Evolutionary conservation across 768 basidiomycete species (phyloP).

Genomic region (Steccherinum ochraceum): DNA sequence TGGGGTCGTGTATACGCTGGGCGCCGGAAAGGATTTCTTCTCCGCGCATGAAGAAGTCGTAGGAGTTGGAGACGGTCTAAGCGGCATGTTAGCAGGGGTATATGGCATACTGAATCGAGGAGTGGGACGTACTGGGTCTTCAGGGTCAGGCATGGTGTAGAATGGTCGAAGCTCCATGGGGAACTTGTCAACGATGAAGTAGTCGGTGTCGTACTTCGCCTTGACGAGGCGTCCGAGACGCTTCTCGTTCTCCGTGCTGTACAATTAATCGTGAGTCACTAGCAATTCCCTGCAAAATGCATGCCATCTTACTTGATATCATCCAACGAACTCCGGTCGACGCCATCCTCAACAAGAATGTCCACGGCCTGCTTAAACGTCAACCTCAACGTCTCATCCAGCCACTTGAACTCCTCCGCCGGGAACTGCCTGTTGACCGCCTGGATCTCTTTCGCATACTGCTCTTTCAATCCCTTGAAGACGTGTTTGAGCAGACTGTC

Average conservation of each 20-base stretch:
- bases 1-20: conserved; percentile 92
- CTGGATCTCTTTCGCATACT: conserved; percentile 78
- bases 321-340: conserved; percentile 68
- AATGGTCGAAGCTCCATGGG: conserved; percentile 93
- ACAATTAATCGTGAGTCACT: background rate
- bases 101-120: too few relatives aligned
- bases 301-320: conserved; percentile 69
- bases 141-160: conserved; percentile 98
- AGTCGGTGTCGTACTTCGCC: conserved; percentile 94
- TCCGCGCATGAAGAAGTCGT: conserved; percentile 99
- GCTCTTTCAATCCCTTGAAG: conserved; percentile 76
- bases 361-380: conserved; percentile 86
- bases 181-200: conserved; percentile 99
- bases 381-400: conserved; percentile 80
- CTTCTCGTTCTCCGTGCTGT: conserved; percentile 93
- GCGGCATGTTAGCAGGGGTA: conserved; percentile 12
- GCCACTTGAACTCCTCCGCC: conserved; percentile 94
- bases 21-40: conserved; percentile 98
- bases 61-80: conserved; percentile 95
- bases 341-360: conserved; percentile 81
- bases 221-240: conserved; percentile 85
- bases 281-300: background rate
- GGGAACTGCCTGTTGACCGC: conserved; percentile 83
- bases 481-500: conserved; percentile 83
- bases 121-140: conserved; percentile 61